Percentiles rank a stretch among this genome's conserved stretches.
These are phyloP conservation scores for Stephania yunnanensis DNA, from an alignment of 164 flowering plant species.

Conservation along the genomic window DNA sequence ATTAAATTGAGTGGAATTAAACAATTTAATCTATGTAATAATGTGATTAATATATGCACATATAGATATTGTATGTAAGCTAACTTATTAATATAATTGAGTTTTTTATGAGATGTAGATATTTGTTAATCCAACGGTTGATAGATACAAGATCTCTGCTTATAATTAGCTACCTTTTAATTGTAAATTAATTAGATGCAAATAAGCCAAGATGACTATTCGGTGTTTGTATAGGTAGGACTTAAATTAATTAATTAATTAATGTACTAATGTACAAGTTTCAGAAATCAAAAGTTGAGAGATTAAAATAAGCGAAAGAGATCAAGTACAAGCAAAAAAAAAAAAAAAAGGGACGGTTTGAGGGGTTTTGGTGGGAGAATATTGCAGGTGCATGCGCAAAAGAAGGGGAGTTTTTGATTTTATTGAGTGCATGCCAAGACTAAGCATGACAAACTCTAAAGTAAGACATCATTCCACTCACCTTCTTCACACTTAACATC, in stretches of 20 bases:
- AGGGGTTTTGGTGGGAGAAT: constrained; percentile 28
- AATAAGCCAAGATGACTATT: constrained; percentile 31
- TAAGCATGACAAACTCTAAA: constrained; percentile 72
- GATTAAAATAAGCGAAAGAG: constrained; percentile 1
- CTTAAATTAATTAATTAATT: too few species aligned
- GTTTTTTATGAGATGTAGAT: too few species aligned
- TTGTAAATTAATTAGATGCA: constrained; percentile 5
- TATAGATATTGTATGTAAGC: too few species aligned
- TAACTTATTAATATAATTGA: too few species aligned
- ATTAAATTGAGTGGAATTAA: too few species aligned
- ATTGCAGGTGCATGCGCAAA: constrained; percentile 47
- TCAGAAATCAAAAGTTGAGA: too few species aligned
- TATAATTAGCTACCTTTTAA: too few species aligned
- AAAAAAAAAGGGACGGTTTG: constrained; percentile 25
- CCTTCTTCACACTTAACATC: constrained; percentile 57
- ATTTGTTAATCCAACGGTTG: too few species aligned
- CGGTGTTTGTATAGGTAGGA: not conserved
- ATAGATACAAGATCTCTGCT: too few species aligned
- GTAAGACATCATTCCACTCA: constrained; percentile 76
- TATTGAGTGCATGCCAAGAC: constrained; percentile 62
- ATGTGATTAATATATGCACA: too few species aligned
- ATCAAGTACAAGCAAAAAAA: constrained; percentile 12
- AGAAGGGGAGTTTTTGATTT: constrained; percentile 24
- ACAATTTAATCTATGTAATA: too few species aligned
- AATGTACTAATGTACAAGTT: too few species aligned